Conservation (phyloP, 129 eudicot genomes). For the Smallanthus sonchifolius region DNA sequence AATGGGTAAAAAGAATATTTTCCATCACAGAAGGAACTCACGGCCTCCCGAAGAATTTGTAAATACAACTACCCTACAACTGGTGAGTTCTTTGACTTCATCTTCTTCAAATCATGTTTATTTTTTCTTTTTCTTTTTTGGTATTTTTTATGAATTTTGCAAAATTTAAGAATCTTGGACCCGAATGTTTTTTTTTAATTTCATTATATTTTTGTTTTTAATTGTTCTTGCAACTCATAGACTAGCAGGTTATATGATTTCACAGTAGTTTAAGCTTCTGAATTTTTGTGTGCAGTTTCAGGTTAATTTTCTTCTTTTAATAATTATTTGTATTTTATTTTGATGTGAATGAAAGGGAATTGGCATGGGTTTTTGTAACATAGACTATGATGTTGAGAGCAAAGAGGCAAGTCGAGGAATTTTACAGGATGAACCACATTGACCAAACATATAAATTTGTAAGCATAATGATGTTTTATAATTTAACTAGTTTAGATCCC, state of each 20-base stretch:
- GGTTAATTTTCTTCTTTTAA: too few relatives aligned
- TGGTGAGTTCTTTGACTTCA: constrained; percentile 45
- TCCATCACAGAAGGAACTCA: constrained; percentile 60
- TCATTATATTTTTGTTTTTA: too few relatives aligned
- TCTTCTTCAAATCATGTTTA: neutral
- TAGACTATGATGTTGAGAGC: constrained; percentile 63
- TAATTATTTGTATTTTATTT: too few relatives aligned
- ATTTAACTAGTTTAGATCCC: too few relatives aligned
- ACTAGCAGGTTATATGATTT: too few relatives aligned
- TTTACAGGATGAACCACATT: constrained; percentile 66
- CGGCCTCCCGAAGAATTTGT: constrained; percentile 72
- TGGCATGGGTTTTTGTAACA: constrained; percentile 16
- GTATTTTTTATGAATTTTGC: neutral
- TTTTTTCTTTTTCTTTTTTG: too few relatives aligned
- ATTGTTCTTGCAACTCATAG: too few relatives aligned
- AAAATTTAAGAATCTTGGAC: constrained; percentile 20
- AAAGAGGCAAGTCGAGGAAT: constrained; percentile 79
- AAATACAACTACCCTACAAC: constrained; percentile 47
- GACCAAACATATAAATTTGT: constrained; percentile 78
- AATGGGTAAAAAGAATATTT: constrained; percentile 59
- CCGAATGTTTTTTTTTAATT: neutral
- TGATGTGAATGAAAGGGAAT: too few relatives aligned
- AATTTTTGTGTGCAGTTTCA: constrained; percentile 22
- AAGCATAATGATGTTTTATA: too few relatives aligned
- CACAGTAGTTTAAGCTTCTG: neutral